These are phyloP conservation scores for Prosopis cineraria DNA, from an alignment of 306 rosid species.

Conservation along the genomic window DNA sequence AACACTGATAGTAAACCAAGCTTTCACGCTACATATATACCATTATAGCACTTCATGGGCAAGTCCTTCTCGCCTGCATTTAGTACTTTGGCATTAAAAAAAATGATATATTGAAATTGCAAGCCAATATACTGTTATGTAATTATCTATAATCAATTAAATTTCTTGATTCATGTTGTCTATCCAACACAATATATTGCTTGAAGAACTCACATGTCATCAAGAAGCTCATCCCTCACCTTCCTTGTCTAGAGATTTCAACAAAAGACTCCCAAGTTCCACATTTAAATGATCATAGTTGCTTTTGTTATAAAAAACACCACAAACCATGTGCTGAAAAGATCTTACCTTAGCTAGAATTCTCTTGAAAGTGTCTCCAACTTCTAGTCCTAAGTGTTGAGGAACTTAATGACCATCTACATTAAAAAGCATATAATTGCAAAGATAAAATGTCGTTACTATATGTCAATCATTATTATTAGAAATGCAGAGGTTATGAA, in stretches of 20 bases:
- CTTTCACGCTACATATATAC: conserved; percentile 87
- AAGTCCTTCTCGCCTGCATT: no score
- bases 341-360: conserved; percentile 60
- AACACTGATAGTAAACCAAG: conserved; percentile 82
- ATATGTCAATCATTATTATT: no score
- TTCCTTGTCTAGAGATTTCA: no score
- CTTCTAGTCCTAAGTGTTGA: conserved; percentile 62
- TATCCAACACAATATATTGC: conserved; percentile 64
- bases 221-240: no score
- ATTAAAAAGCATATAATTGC: no score
- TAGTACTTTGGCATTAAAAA: conserved; percentile 18
- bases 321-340: conserved; percentile 12
- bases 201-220: conserved; percentile 63
- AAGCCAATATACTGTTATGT: conserved; percentile 1
- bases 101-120: conserved; percentile 23
- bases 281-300: conserved; percentile 26
- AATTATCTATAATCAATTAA: not conserved
- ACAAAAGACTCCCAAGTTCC: no score
- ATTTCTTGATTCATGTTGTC: conserved; percentile 65
- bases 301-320: not conserved
- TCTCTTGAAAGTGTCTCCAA: conserved; percentile 68
- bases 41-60: no score
- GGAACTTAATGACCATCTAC: no score
- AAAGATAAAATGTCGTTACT: no score
- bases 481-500: conserved; percentile 5